phyloP scores from a whole-genome alignment of 768 basidiomycete species.

The Boletus rex-veris region DNA sequence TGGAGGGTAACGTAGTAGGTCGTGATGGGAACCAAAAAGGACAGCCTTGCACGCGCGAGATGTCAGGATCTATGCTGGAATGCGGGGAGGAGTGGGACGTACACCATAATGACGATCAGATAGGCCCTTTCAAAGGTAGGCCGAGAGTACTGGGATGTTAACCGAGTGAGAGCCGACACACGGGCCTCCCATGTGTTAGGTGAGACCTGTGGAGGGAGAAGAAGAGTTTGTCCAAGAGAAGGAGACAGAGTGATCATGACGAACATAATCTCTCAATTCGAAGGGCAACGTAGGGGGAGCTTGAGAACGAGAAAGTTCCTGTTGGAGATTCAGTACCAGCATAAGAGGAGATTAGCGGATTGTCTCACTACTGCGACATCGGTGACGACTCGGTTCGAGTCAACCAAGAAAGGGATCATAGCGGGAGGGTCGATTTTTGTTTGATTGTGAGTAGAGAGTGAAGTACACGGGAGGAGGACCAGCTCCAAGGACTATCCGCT shows the following conservation, averaged over 20 bases:
- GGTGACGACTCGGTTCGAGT: slow-evolving; percentile 15
- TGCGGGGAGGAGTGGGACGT: slow-evolving; percentile 8
- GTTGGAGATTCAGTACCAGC: neutral
- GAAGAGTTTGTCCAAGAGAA: neutral
- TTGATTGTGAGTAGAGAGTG: neutral
- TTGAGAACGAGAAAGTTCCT: slow-evolving; percentile 36
- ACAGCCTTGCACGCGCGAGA: slow-evolving; percentile 26
- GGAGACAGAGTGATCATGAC: slow-evolving; percentile 22
- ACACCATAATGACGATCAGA: slow-evolving; percentile 40
- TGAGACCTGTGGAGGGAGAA: slow-evolving; percentile 32
- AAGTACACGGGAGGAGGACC: slow-evolving; percentile 10
- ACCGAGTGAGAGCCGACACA: slow-evolving; percentile 34
- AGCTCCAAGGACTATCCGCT: slow-evolving; percentile 13
- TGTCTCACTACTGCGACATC: slow-evolving; percentile 26
- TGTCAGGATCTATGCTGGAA: neutral
- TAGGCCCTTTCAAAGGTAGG: slow-evolving; percentile 45
- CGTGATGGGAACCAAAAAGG: slow-evolving; percentile 38
- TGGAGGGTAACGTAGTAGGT: slow-evolving; percentile 36
- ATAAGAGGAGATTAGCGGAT: neutral
- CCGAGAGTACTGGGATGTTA: slow-evolving; percentile 40
- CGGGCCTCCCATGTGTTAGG: slow-evolving; percentile 44
- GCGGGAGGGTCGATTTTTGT: neutral
- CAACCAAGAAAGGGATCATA: slow-evolving; percentile 16
- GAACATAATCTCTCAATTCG: slow-evolving; percentile 34
- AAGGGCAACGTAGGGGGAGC: slow-evolving; percentile 33